phyloP scores from a whole-genome alignment of 495 filamentous ascomycete genomes.

The Thermothielavioides terrestris region DNA sequence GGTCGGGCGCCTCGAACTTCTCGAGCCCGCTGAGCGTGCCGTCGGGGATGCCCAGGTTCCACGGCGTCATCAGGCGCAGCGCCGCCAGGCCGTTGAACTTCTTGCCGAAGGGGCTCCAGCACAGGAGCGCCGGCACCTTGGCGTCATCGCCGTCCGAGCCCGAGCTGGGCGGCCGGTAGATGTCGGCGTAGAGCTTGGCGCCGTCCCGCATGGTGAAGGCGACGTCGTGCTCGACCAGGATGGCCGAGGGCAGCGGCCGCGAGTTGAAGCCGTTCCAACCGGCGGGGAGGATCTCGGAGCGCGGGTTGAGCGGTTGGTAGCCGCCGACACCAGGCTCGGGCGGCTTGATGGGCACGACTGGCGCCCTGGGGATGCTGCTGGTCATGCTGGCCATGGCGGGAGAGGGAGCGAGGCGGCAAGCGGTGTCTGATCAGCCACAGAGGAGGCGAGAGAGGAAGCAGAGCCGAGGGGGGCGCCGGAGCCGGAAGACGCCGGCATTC shows the following conservation, averaged over 20 bases:
- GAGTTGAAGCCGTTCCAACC: slow-evolving; percentile 1
- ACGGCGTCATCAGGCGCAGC: neutral
- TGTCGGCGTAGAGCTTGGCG: neutral
- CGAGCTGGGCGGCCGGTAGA: neutral
- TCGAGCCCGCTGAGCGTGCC: neutral
- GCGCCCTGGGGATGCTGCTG: neutral
- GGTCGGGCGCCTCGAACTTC: neutral
- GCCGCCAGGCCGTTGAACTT: neutral
- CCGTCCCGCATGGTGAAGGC: neutral
- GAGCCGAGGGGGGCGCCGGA: no score
- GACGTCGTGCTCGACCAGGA: neutral
- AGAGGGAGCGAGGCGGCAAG: no score
- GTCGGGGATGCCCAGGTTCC: neutral
- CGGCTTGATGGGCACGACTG: neutral
- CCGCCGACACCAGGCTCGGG: neutral
- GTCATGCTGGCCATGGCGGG: neutral
- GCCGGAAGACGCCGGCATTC: no score
- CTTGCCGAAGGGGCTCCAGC: slow-evolving; percentile 1
- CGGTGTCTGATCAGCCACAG: no score
- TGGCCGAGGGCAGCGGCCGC: neutral
- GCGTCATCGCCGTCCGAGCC: no score
- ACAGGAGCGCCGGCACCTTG: neutral
- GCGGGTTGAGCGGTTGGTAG: neutral
- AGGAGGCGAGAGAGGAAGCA: no score
- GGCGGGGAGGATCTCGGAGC: neutral